Percentiles rank a stretch among this genome's conserved stretches.
phyloP scores from a whole-genome alignment of 768 basidiomycete genomes.

The Russula sp. region DNA sequence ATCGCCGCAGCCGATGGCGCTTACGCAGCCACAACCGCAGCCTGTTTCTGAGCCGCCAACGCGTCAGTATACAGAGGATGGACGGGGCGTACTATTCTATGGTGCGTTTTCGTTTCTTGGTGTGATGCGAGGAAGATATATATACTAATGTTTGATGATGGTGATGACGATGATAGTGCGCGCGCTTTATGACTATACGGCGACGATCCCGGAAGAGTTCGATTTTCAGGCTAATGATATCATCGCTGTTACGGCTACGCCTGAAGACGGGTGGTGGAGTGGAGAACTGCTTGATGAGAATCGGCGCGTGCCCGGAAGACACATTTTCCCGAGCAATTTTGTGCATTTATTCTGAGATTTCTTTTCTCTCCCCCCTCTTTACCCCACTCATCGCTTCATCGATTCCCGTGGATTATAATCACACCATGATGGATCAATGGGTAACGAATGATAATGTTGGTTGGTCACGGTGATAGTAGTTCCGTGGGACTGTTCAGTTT shows the following conservation, averaged over 20 bases:
- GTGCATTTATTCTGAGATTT: constrained; percentile 66
- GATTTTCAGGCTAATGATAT: constrained; percentile 95
- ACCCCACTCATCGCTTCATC: too few relatives aligned
- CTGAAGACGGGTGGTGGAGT: constrained; percentile 98
- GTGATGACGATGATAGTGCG: constrained; percentile 53
- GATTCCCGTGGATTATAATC: background rate
- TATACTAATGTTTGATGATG: background rate
- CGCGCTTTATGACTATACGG: constrained; percentile 83
- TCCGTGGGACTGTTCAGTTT: background rate
- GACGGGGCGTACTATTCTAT: constrained; percentile 80
- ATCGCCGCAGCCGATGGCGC: constrained; percentile 45
- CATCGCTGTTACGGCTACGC: constrained; percentile 91
- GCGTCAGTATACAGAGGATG: constrained; percentile 78
- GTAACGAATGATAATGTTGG: background rate
- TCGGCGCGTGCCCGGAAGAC: constrained; percentile 63
- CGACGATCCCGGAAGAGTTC: constrained; percentile 89
- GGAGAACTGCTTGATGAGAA: constrained; percentile 81
- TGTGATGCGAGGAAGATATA: background rate
- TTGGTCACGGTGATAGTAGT: background rate
- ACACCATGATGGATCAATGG: background rate
- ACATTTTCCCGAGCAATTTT: constrained; percentile 88
- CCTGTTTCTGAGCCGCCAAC: constrained; percentile 46
- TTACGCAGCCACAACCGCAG: constrained; percentile 29
- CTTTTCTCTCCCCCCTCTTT: too few relatives aligned
- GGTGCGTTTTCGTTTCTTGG: constrained; percentile 48